These are phyloP conservation scores for Lanmaoa rubissima DNA, from an alignment of 768 basidiomycete species.

Conservation along the genomic window DNA sequence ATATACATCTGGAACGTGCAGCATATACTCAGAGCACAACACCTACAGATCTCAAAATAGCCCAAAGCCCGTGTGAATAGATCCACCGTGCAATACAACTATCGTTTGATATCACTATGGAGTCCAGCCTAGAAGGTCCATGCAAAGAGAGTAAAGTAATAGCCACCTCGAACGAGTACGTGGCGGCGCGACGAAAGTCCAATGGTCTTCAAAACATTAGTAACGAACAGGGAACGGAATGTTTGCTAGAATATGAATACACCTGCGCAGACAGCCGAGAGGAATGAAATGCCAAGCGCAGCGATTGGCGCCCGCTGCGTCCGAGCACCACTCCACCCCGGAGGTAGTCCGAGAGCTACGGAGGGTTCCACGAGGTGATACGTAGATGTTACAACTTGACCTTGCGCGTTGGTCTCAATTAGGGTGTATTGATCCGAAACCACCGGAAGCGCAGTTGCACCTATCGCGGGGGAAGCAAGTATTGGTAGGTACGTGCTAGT, in stretches of 20 bases:
- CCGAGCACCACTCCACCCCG: slow-evolving; percentile 46
- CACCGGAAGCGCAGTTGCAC: slow-evolving; percentile 55
- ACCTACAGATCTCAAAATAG: not conserved
- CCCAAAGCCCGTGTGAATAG: not conserved
- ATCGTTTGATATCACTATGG: not conserved
- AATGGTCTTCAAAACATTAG: not conserved
- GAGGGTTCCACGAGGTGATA: slow-evolving; percentile 46
- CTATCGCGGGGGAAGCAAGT: slow-evolving; percentile 41
- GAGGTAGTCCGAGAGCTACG: slow-evolving; percentile 61
- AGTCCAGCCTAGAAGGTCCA: not conserved
- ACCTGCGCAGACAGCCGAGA: slow-evolving; percentile 10
- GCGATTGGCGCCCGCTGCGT: slow-evolving; percentile 6
- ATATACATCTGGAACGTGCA: not conserved
- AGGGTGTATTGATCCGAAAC: slow-evolving; percentile 55
- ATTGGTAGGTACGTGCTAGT: slow-evolving; percentile 70
- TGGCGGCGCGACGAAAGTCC: not conserved
- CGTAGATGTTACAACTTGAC: slow-evolving; percentile 51
- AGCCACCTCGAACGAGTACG: not conserved
- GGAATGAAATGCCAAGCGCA: slow-evolving; percentile 10
- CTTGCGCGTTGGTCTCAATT: slow-evolving; percentile 53
- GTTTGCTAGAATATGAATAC: slow-evolving; percentile 18
- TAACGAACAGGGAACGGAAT: not conserved
- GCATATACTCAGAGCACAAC: not conserved
- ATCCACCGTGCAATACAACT: not conserved
- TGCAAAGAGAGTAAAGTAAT: not conserved